Evolutionary conservation across 225 moss, liverwort and hornwort species (phyloP).

Genomic region (Pseudisothecium myosuroides): DNA sequence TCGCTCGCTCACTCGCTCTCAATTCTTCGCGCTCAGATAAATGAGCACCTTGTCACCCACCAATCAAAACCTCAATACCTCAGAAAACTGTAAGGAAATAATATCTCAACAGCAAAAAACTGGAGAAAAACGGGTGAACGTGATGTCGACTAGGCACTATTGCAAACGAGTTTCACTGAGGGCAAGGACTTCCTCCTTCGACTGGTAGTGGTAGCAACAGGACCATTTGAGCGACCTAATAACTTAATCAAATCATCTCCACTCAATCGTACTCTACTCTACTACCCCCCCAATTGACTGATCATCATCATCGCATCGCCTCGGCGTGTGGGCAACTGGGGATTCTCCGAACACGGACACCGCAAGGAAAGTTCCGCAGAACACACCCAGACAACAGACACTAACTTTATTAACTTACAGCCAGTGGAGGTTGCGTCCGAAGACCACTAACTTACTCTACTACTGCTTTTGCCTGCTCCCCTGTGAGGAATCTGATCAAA

Average conservation of each 20-base stretch:
- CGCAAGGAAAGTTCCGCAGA: background rate
- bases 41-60: background rate
- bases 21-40: background rate
- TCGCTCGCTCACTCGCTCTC: background rate
- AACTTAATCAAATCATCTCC: background rate
- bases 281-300: background rate
- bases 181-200: background rate
- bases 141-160: background rate
- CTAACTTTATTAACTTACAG: background rate
- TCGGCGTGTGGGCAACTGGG: background rate
- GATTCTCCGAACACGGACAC: background rate
- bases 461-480: background rate
- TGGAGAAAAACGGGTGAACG: background rate
- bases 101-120: background rate
- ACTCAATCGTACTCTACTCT: background rate
- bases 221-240: background rate
- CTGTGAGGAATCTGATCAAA: background rate
- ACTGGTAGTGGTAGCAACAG: background rate
- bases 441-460: too few species aligned
- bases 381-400: background rate
- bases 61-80: background rate
- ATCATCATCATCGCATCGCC: background rate
- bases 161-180: background rate
- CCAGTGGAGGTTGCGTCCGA: background rate
- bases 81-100: background rate